Evolutionary conservation across 305 asterid genomes (phyloP), one percentile per base, ranked within the genome.

Genomic region (Fraxinus baroniana): DNA sequence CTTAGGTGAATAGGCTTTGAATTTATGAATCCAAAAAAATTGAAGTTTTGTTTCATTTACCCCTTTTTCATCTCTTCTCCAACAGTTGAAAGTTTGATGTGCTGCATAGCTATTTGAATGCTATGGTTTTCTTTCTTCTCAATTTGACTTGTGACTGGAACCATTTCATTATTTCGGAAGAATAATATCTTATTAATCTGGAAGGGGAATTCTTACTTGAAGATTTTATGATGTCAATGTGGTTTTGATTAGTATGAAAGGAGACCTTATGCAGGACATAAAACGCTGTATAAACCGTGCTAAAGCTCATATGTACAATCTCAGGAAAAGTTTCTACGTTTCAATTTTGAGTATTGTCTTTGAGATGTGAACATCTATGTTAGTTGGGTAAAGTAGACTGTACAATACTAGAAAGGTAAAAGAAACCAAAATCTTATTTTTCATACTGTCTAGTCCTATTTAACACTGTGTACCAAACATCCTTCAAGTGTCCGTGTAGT

Each of bases 211-310:
- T 52, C 68, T 24, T 68, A n/a, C 57, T 62, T 77, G 85, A 68
- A 62, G 36, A 35, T 28, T 15, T 28, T 30, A 41, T 71, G 18
- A 10, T 41, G 78, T 68, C 49, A 78, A 68, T 15, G 5, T 26
- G 52, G 46, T 71, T 41, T 80, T 20, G 33, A 36, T 57, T 33
- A 24, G 77, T 78, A 41, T 8, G 28, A 32, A 57, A 17, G 0
- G 74, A 62, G 79, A 74, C 26, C 52, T 73, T 20, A 24, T 76
- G 82, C 73, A 41, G 7, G 32, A 66, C 39, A 74, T 36, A 68
- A 18, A 30, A 44, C 74, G 7, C 78, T 22, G 36, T 33, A 35
- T 35, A 62, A 78, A 7, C 39, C n/a, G 71, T 71, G 71, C 76
- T 30, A 46, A 64, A 82, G 62, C 12, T 28, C 72, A 28, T 52